Base-by-base conservation (phyloP, 345 rosid genomes). In the Aegle marmelos region DNA sequence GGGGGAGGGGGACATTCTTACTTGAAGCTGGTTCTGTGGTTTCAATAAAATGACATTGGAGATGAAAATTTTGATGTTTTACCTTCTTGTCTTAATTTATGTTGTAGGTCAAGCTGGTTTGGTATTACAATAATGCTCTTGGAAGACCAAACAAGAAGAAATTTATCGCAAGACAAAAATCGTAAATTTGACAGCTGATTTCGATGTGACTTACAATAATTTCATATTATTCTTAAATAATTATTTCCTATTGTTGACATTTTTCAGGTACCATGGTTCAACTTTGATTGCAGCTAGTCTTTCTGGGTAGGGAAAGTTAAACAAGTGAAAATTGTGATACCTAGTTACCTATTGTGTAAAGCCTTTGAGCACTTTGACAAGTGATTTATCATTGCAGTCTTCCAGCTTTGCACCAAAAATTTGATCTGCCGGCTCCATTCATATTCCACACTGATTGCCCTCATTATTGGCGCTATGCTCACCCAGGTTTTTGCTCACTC, bases 391-490 rank as follows among this genome's bases (percentile, higher is more conserved):
- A 9, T 79, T 71, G 78, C 88, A 96, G 97, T 50, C 92, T 96
- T 81, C 94, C 98, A 10, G 89, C 95, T 10, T 69, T 94, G 85
- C 99, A 96, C 80, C 97, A 94, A 61, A 91, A 91, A 45, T 96
- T 96, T 86, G 99, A 96, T 87, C 87, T 96, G 77, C 98, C 99
- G 10, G 97, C 97, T 72, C 98, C 98, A 24, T 96, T 96, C 79
- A 94, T 96, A 63, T 65, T 92, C 72, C 98, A 96, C 72, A 91
- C 98, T 16, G 97, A 96, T 84, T 96, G 99, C 81, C 98, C 98
- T 86, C 99, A 96, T 85, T 96, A 96, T 84, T 94, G 99, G 98
- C 94, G 98, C 69, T 88, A 78, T 83, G 98, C 93, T 88, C 93
- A 87, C 83, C 93, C 91, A 85, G 99, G 99, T 96, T 81, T 66